Evolutionary conservation across 805 yeast genomes (phyloP), one percentile per base, ranked within the genome.

Genomic region (Brettanomyces bruxellensis): DNA sequence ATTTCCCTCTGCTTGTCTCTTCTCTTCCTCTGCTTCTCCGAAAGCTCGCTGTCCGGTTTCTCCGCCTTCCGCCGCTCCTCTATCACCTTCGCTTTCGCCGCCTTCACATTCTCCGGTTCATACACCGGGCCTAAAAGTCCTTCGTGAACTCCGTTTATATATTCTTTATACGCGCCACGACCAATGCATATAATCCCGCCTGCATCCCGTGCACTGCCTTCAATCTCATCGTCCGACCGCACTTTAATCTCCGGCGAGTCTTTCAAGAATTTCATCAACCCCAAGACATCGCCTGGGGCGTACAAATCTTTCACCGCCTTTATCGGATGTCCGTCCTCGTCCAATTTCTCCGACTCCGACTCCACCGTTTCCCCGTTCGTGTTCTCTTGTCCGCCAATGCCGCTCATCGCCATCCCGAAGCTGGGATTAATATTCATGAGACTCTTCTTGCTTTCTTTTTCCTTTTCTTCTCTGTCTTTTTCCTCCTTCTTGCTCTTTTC

Each of bases 131-230:
- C 99, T 41, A 93, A 65, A 60, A 93, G 72, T 5, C 99, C 99
- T 68, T 93, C 99, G 55, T 93, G 96, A 9, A 93, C 61, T 8
- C 99, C 99, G 40, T 76, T 73, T 45, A 93, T 61, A 60, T 88
- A 93, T 70, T 93, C 99, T 62, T 91, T 91, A 62, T 78, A 93
- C 0, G 97, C 91, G 47, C 99, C 99, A 61, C 99, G 75, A 4
- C 99, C 99, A 25, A 93, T 68, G 60, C 96, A 86, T 22, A 93
- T 75, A 11, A 89, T 83, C 40, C 98, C 99, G 25, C 97, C 97
- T 7, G 81, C 76, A 28, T 71, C 56, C 12, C 60, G 59, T 3
- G 78, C 73, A 32, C 71, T 70, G 2, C 52, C 43, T 4, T 66
- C 70, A 32, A 70, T 62, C 2, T 79, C 70, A 57, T 80, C 82